phyloP scores from a whole-genome alignment of 176 grass and related monocot species.

The Avena atlantica region DNA sequence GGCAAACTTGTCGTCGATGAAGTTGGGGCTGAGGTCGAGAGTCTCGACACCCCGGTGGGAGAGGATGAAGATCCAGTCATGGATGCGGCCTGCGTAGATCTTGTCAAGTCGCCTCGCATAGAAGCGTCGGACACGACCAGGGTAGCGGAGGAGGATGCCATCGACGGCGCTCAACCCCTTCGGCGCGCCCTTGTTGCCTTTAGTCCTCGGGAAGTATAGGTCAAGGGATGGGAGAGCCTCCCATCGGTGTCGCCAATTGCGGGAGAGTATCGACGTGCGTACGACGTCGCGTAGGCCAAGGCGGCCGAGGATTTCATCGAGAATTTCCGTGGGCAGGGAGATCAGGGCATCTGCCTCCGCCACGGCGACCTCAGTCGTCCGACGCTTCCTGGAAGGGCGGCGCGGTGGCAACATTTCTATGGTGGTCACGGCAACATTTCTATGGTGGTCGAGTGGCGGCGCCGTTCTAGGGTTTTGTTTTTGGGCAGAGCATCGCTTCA shows the following conservation, averaged over 20 bases:
- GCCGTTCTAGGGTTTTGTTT: too few relatives aligned
- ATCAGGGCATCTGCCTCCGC: too few relatives aligned
- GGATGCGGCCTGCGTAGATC: not conserved
- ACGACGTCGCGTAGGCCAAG: too few relatives aligned
- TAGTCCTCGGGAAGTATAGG: not conserved
- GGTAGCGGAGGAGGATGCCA: not conserved
- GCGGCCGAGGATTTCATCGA: too few relatives aligned
- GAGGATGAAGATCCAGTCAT: constrained; percentile 17
- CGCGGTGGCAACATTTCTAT: too few relatives aligned
- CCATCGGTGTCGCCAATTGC: constrained; percentile 34
- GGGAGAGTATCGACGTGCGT: too few relatives aligned
- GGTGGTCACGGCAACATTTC: too few relatives aligned
- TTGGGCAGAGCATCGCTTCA: too few relatives aligned
- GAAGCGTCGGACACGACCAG: constrained; percentile 10
- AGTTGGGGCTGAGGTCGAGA: not conserved
- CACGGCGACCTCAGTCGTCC: too few relatives aligned
- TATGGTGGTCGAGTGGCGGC: too few relatives aligned
- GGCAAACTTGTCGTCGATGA: not conserved
- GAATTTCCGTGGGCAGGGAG: too few relatives aligned
- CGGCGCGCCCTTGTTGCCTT: not conserved
- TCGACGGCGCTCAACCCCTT: not conserved
- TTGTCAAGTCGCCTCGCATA: not conserved
- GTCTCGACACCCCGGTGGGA: not conserved
- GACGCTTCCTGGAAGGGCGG: too few relatives aligned
- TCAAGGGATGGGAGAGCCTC: not conserved